Percentiles rank a stretch among this genome's conserved stretches.
phyloP scores from a whole-genome alignment of 768 basidiomycete genomes.

The Rickenella mellea region DNA sequence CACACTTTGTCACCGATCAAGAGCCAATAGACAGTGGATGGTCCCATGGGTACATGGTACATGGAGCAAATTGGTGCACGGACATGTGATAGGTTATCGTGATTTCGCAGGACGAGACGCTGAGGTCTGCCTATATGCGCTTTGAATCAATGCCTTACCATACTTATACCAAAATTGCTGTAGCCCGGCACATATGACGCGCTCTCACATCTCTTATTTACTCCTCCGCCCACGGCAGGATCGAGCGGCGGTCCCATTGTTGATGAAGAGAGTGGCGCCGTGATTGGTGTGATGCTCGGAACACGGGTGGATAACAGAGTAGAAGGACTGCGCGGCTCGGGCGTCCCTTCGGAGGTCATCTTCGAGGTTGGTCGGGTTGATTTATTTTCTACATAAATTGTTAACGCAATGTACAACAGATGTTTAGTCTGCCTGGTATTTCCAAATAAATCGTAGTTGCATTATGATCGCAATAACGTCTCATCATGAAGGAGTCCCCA shows the following conservation, averaged over 20 bases:
- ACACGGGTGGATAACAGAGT: constrained; percentile 46
- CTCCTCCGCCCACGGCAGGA: constrained; percentile 46
- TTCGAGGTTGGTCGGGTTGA: constrained; percentile 36
- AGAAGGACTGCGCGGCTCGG: constrained; percentile 51
- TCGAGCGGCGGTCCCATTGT: constrained; percentile 67
- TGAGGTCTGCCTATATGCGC: constrained; percentile 22
- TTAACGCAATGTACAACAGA: constrained; percentile 21
- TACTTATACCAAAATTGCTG: not conserved
- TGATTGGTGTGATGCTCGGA: constrained; percentile 57
- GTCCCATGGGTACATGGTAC: constrained; percentile 44
- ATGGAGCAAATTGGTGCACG: constrained; percentile 44
- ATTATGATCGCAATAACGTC: not conserved
- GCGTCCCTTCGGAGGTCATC: constrained; percentile 50
- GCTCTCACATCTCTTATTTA: constrained; percentile 46
- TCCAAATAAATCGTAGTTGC: constrained; percentile 21
- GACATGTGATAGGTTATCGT: constrained; percentile 45
- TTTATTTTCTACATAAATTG: not conserved
- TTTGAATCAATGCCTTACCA: not conserved
- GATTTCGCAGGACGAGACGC: constrained; percentile 52
- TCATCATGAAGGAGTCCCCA: constrained; percentile 2
- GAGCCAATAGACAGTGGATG: constrained; percentile 30
- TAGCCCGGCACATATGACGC: constrained; percentile 65
- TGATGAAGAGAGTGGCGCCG: constrained; percentile 49
- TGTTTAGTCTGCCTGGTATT: constrained; percentile 45
- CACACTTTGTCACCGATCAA: constrained; percentile 43